Conservation (phyloP, 2,329 filamentous ascomycete species). For the Scytalidium sp. region DNA sequence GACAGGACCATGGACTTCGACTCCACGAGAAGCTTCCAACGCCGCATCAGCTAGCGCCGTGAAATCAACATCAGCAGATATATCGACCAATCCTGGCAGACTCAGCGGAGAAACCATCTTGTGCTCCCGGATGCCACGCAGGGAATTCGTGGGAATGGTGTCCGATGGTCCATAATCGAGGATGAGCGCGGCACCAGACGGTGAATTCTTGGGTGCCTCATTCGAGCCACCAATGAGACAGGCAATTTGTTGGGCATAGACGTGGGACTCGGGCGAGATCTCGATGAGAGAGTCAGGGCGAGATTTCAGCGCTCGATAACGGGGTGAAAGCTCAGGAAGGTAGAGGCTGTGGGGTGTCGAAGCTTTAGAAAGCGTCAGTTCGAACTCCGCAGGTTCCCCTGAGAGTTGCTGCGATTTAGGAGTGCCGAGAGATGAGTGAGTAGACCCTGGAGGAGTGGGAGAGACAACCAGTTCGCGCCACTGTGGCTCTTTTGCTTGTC, state of each 20-base stretch:
- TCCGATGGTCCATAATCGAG: conserved; percentile 86
- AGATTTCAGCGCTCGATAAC: conserved; percentile 73
- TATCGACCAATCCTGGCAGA: conserved; percentile 77
- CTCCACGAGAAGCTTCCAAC: conserved; percentile 67
- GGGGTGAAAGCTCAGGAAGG: conserved; percentile 75
- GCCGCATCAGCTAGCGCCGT: conserved; percentile 80
- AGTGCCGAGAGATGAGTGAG: conserved; percentile 51
- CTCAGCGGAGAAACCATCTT: conserved; percentile 74
- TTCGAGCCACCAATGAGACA: conserved; percentile 72
- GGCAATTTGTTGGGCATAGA: conserved; percentile 80
- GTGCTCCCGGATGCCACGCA: conserved; percentile 84
- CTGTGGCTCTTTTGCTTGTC: conserved; percentile 45
- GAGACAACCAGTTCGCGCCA: conserved; percentile 84
- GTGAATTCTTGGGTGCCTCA: conserved; percentile 50
- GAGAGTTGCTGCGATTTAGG: conserved; percentile 46
- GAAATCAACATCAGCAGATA: conserved; percentile 94
- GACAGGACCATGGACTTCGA: conserved; percentile 91
- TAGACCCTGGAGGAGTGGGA: conserved; percentile 55
- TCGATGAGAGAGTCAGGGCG: conserved; percentile 74
- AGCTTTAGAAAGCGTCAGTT: conserved; percentile 72
- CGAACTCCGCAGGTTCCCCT: conserved; percentile 72
- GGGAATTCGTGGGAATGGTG: conserved; percentile 80
- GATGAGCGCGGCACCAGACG: conserved; percentile 87
- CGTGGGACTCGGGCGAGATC: conserved; percentile 81
- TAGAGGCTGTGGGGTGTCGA: conserved; percentile 81